phyloP scores from a whole-genome alignment of 2,329 filamentous ascomycete species.

The Colletotrichum navitas region DNA sequence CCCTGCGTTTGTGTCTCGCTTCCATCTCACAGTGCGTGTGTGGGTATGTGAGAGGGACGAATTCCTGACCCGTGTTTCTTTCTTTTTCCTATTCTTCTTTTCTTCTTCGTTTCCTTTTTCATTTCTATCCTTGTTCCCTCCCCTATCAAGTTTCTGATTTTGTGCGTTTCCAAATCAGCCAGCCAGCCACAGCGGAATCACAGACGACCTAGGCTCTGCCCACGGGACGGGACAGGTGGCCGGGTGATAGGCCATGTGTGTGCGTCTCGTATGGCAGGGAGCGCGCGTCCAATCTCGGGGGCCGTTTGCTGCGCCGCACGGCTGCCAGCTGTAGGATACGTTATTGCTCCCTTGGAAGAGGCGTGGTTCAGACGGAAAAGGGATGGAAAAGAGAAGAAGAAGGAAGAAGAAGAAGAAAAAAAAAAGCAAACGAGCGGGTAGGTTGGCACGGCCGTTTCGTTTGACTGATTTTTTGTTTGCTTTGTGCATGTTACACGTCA shows the following conservation, averaged over 20 bases:
- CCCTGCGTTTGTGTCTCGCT: not conserved
- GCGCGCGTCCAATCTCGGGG: not conserved
- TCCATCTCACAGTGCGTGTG: no score
- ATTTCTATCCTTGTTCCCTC: no score
- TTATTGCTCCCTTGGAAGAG: not conserved
- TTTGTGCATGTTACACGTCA: not conserved
- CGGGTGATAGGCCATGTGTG: not conserved
- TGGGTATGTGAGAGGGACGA: not conserved
- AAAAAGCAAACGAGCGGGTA: no score
- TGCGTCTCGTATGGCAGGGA: not conserved
- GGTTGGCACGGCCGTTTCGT: not conserved
- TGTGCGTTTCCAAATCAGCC: not conserved
- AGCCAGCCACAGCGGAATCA: not conserved
- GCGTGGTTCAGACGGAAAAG: not conserved
- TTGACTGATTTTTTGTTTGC: not conserved
- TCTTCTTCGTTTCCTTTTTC: no score
- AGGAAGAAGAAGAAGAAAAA: not conserved
- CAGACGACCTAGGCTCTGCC: not conserved
- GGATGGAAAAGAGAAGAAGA: not conserved
- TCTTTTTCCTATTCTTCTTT: not conserved
- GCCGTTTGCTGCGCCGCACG: not conserved
- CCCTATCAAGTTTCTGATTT: not conserved
- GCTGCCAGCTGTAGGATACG: slow-evolving; percentile 9
- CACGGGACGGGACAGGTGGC: not conserved
- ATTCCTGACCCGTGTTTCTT: not conserved